Evolutionary conservation across 495 filamentous ascomycete genomes (phyloP).

Genomic region (Xylaria sp.): DNA sequence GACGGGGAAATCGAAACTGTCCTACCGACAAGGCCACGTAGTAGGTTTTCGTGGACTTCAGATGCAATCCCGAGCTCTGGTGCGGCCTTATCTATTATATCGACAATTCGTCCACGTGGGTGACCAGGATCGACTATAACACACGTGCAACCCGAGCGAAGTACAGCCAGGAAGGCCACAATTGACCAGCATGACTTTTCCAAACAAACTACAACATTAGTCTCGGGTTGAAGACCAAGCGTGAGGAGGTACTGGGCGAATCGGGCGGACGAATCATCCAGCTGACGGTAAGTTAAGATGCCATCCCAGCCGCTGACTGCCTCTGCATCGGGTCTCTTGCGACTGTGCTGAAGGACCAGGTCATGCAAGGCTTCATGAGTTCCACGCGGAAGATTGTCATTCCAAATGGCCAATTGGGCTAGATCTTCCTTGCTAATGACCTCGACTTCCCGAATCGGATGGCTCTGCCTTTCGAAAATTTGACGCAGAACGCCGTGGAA

Average conservation of each 20-base stretch:
- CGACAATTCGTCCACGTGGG: constrained; percentile 38
- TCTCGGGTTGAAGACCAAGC: constrained; percentile 53
- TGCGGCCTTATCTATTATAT: constrained; percentile 41
- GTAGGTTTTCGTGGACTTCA: too few relatives aligned
- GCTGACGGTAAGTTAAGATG: constrained; percentile 43
- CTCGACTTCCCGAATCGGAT: not conserved
- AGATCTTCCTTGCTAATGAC: constrained; percentile 3
- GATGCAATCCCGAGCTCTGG: constrained; percentile 1
- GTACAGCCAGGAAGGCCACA: constrained; percentile 47
- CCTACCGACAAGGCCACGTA: not conserved
- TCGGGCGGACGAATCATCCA: constrained; percentile 43
- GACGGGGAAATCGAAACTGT: not conserved
- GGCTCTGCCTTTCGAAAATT: not conserved
- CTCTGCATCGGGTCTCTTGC: constrained; percentile 24
- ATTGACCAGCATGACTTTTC: constrained; percentile 54
- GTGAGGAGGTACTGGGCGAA: constrained; percentile 40
- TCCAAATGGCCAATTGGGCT: not conserved
- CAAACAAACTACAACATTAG: constrained; percentile 60
- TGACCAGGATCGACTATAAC: constrained; percentile 34
- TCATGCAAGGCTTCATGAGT: not conserved
- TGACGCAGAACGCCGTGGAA: not conserved
- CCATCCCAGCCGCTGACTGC: constrained; percentile 58
- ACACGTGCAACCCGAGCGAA: constrained; percentile 47
- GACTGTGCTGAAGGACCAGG: not conserved
- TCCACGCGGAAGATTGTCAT: not conserved